Evolutionary conservation across 2,329 filamentous ascomycete genomes (phyloP), one percentile per base, ranked within the genome.

Genomic region (Corynespora cassiicola): DNA sequence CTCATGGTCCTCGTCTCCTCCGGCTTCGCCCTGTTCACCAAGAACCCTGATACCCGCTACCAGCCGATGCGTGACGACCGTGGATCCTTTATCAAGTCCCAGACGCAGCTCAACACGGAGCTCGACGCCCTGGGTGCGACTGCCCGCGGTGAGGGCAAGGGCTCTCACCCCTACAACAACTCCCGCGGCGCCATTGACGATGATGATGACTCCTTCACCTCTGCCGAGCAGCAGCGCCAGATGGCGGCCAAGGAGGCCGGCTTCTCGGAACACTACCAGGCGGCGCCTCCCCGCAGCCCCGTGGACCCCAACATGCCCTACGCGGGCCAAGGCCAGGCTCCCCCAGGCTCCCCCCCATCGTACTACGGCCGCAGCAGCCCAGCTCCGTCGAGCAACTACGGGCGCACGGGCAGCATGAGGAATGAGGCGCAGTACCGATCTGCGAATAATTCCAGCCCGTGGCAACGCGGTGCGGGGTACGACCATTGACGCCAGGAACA

Each of bases 41-140:
- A 95, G 80, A 95, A 96, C 72, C 92, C 92, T 15, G 92, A 97
- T 65, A 89, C 87, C 26, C 86, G 91, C 46, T 97, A 97, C 72
- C 90, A 96, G 70, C 90, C 90, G 58, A 96, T 97, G 91, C 87
- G 87, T 37, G 92, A 97, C 61, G 92, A 97, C 69, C 86, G 92
- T 57, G 90, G 89, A 34, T 96, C 91, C 7, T 96, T 97, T 74
- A 96, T 96, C 84, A 96, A 96, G 76, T 96, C 90, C 10, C 88
- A 94, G 68, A 88, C 88, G 5, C 86, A 92, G 61, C 76, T 96
- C 11, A 89, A 86, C 4, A 95, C 90, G 6, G 91, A 96, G 71
- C 79, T 96, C 33, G 90, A 96, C 66, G 91, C 91, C 7, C 75
- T 96, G 40, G 91, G 88, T 50, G 88, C 88, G 11, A 95, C 90